phyloP scores from a whole-genome alignment of 176 grass and related monocot genomes.

The Eragrostis curvula region DNA sequence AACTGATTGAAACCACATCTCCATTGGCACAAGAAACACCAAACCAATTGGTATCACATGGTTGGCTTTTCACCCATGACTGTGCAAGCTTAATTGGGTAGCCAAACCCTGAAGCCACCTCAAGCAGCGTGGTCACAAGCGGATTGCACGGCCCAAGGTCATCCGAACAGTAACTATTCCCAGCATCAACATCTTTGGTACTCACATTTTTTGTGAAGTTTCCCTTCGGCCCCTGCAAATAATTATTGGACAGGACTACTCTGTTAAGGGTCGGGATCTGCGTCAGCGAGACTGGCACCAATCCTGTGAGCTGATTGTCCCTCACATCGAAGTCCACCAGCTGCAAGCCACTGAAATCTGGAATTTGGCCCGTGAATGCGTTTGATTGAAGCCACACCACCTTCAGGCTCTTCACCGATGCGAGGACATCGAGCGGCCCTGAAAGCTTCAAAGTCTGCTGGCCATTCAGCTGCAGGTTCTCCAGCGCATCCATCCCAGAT shows the following conservation, averaged over 20 bases:
- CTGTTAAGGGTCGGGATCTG: constrained; percentile 37
- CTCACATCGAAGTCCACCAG: constrained; percentile 71
- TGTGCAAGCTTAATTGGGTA: constrained; percentile 65
- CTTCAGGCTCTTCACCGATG: constrained; percentile 54
- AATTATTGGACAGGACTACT: constrained; percentile 71
- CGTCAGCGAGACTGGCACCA: constrained; percentile 60
- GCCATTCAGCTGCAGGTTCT: constrained; percentile 77
- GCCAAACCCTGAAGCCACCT: constrained; percentile 67
- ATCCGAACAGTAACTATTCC: constrained; percentile 66
- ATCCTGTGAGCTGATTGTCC: constrained; percentile 76
- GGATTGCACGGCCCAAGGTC: constrained; percentile 53
- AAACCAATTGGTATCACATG: constrained; percentile 56
- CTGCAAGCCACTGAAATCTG: constrained; percentile 54
- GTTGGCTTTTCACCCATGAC: constrained; percentile 68
- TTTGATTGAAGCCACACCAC: constrained; percentile 82
- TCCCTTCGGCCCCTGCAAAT: constrained; percentile 73
- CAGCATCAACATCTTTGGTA: constrained; percentile 40
- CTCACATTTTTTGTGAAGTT: constrained; percentile 18
- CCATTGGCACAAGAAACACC: constrained; percentile 54
- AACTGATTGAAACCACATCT: constrained; percentile 53
- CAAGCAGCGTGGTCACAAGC: constrained; percentile 60
- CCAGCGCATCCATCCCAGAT: constrained; percentile 36
- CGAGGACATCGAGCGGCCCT: constrained; percentile 65
- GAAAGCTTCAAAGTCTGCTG: constrained; percentile 66
- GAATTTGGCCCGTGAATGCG: constrained; percentile 72